Percentiles rank a stretch among this genome's conserved stretches.
phyloP scores from a whole-genome alignment of 139 green algal species.

The Zygnema circumcarinatum region DNA sequence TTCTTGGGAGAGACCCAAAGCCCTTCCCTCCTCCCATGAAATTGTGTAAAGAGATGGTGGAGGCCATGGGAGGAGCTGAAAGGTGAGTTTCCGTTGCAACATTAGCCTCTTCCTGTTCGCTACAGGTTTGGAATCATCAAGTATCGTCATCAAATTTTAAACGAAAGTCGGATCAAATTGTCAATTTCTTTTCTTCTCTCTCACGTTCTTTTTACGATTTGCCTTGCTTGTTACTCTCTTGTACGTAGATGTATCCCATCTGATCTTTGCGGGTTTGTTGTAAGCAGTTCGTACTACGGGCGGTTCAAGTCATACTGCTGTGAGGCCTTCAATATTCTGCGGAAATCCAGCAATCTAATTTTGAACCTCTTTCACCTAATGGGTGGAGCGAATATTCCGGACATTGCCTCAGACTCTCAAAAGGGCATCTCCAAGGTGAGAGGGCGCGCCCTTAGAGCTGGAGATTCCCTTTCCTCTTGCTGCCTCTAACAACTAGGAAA shows the following conservation, averaged over 20 bases:
- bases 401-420: slow-evolving; percentile 74
- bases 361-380: slow-evolving; percentile 95
- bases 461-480: too few species aligned
- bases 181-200: too few species aligned
- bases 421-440: slow-evolving; percentile 90
- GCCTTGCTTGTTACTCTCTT: too few species aligned
- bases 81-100: slow-evolving; percentile 2
- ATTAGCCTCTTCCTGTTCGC: too few species aligned
- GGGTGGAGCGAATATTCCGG: slow-evolving; percentile 76
- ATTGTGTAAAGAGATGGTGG: slow-evolving; percentile 76
- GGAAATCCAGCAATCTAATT: slow-evolving; percentile 90
- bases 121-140: too few species aligned
- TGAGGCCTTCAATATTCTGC: slow-evolving; percentile 98
- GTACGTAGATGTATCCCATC: too few species aligned
- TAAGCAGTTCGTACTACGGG: slow-evolving; percentile 74
- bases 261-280: background rate
- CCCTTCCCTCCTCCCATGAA: slow-evolving; percentile 96
- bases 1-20: slow-evolving; percentile 94
- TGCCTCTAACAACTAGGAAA: too few species aligned
- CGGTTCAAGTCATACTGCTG: slow-evolving; percentile 75
- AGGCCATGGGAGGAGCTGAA: slow-evolving; percentile 87
- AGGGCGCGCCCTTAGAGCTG: too few species aligned
- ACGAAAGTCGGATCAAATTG: too few species aligned
- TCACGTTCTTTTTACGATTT: too few species aligned
- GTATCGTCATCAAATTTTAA: too few species aligned